These are phyloP conservation scores for Golubevia sp. DNA, from an alignment of 1,284 basidiomycete species.

Conservation along the genomic window DNA sequence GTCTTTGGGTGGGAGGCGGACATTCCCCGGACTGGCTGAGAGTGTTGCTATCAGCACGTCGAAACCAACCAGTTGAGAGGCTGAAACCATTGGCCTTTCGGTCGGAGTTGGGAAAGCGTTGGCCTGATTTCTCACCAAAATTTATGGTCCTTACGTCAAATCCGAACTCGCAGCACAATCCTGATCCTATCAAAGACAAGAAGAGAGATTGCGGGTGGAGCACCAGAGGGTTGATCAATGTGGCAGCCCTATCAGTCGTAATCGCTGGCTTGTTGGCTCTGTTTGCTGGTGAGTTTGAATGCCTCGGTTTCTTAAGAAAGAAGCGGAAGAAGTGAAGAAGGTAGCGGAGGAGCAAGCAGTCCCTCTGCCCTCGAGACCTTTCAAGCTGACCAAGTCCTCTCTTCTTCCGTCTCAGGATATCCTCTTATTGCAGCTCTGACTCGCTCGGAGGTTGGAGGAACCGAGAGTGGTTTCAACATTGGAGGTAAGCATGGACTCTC, in stretches of 20 bases:
- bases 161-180: conserved; percentile 8
- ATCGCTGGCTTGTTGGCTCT: conserved; percentile 1
- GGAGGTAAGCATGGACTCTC: conserved; percentile 13
- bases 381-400: background rate
- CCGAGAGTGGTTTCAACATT: conserved; percentile 31
- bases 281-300: conserved; percentile 2
- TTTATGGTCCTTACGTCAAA: too few relatives aligned
- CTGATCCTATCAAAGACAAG: conserved; percentile 1
- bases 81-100: too few relatives aligned
- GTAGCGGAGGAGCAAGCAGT: too few relatives aligned
- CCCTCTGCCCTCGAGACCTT: too few relatives aligned
- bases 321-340: background rate
- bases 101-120: too few relatives aligned
- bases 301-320: background rate
- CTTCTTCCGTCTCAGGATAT: conserved; percentile 36
- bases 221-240: conserved; percentile 2
- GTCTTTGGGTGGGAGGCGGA: too few relatives aligned
- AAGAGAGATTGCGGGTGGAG: background rate
- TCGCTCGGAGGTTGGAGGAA: conserved; percentile 27
- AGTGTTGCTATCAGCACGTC: too few relatives aligned
- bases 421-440: conserved; percentile 49
- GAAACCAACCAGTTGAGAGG: too few relatives aligned
- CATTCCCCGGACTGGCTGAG: too few relatives aligned
- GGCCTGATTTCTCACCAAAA: too few relatives aligned
- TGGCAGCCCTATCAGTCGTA: background rate